Conservation (phyloP, 306 rosid species). For the Glycine soja region DNA sequence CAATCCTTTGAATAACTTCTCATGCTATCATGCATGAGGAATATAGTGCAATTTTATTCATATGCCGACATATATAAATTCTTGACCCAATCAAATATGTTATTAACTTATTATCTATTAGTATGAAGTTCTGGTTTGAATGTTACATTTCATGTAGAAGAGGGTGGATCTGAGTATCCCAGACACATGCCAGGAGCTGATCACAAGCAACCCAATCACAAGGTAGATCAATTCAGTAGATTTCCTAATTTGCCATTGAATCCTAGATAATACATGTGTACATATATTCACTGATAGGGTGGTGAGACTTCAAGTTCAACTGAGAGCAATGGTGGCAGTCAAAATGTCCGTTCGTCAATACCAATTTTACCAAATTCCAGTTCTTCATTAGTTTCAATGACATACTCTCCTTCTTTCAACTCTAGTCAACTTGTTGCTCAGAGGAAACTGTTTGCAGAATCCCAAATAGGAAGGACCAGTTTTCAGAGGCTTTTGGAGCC, state of each 20-base stretch:
- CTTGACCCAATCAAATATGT: conserved; percentile 7
- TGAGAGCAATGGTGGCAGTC: conserved; percentile 39
- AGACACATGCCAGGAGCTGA: conserved; percentile 65
- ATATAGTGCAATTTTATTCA: conserved; percentile 2
- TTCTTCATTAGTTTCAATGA: conserved; percentile 34
- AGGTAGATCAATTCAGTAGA: conserved; percentile 58
- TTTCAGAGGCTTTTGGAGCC: conserved; percentile 94
- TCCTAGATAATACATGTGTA: conserved; percentile 23
- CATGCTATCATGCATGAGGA: conserved; percentile 29
- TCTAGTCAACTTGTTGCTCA: conserved; percentile 67
- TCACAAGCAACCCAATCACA: conserved; percentile 48
- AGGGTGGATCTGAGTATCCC: conserved; percentile 68
- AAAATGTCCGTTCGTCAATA: conserved; percentile 21
- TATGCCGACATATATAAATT: background rate
- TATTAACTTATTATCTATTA: background rate
- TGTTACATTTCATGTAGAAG: conserved; percentile 55
- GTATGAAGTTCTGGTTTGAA: background rate
- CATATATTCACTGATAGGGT: conserved; percentile 48
- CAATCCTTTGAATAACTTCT: conserved; percentile 5
- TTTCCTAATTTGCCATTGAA: conserved; percentile 40
- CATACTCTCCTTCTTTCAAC: conserved; percentile 62
- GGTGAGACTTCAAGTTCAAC: conserved; percentile 49
- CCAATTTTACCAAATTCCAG: conserved; percentile 46
- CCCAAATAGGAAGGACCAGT: conserved; percentile 77
- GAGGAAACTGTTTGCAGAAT: conserved; percentile 68